Evolutionary conservation across 2,329 filamentous ascomycete genomes (phyloP).

Genomic region (Lasiodiplodia gonubiensis): DNA sequence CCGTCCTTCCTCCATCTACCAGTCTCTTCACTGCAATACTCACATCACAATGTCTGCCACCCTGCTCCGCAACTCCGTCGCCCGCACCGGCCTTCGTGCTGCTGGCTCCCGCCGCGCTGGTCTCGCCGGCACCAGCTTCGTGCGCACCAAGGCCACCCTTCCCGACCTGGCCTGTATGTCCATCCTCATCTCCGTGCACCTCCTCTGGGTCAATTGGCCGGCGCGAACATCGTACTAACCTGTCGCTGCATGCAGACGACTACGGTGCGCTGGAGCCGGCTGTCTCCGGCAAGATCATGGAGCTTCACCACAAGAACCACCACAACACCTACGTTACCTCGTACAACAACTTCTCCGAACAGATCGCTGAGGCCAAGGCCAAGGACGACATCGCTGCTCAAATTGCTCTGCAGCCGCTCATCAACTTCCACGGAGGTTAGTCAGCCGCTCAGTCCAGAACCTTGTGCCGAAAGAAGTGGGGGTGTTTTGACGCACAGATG

Average conservation of each 20-base stretch:
- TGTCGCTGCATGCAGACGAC: conserved; percentile 69
- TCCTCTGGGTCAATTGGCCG: not conserved
- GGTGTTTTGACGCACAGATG: conserved; percentile 13
- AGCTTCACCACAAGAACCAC: conserved; percentile 92
- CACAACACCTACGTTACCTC: conserved; percentile 93
- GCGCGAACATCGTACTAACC: not conserved
- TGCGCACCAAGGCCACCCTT: conserved; percentile 87
- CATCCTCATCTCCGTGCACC: not conserved
- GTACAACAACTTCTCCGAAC: conserved; percentile 79
- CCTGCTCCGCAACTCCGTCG: conserved; percentile 72
- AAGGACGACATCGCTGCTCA: conserved; percentile 60
- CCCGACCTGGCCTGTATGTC: conserved; percentile 80
- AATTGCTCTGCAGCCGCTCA: conserved; percentile 62
- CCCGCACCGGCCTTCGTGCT: conserved; percentile 74
- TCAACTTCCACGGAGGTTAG: conserved; percentile 69
- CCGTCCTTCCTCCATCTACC: not conserved
- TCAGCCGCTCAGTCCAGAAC: not conserved
- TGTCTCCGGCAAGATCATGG: conserved; percentile 92
- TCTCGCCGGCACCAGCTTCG: conserved; percentile 75
- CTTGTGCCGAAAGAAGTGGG: not conserved
- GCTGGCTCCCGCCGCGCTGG: conserved; percentile 65
- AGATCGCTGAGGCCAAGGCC: conserved; percentile 65
- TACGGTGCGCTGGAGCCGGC: conserved; percentile 89
- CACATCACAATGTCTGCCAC: conserved; percentile 70
- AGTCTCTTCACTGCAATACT: not conserved